Base-by-base conservation (phyloP, 208 protist genomes). In the Jaenimonas drosophilae region DNA sequence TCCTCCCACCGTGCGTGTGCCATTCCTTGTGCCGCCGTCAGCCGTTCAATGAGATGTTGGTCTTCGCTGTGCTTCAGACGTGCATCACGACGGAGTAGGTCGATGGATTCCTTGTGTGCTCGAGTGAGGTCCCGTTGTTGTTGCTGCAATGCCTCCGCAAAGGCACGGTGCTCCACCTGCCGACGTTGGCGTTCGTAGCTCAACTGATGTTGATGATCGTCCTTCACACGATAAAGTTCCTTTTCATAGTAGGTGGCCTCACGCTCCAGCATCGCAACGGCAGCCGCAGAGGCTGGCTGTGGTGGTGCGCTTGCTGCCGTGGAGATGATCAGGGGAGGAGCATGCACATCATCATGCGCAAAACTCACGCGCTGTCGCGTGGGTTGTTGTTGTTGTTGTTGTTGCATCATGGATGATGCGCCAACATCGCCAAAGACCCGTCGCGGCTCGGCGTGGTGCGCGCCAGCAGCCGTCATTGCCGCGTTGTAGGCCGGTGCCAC, bases 131-230 rank as follows among this genome's bases (percentile, higher is more conserved):
- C 44, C 74, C 59, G n/a, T n/a, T n/a, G n/a, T 49, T 83, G 75
- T 9, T 27, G 24, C 41, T 74, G 42, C 41, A 91, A 63, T 0
- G 78, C 47, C 14, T 72, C 55, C n/a, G 45, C 52, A 54, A 83
- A 88, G 23, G 78, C 75, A 1, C 31, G 59, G 12, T 60, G 65
- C 56, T 91, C 83, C 17, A 63, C 44, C 24, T 33, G 41, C 6
- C 76, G 75, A 46, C 79, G 58, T 27, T 50, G 30, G 9, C 54
- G 30, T 44, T 86, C 78, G 19, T 79, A 61, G 27, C 74, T 51
- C 2, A 76, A 55, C 34, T 73, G n/a, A n/a, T n/a, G n/a, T n/a
- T n/a, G n/a, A n/a, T 79, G 71, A 24, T 44, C 24, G 14, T 58
- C 55, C 1, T 50, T 62, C 4, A 80, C 44, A 1, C 64, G 75